phyloP scores from a whole-genome alignment of 2,329 filamentous ascomycete genomes.

The Diplodia mutila region DNA sequence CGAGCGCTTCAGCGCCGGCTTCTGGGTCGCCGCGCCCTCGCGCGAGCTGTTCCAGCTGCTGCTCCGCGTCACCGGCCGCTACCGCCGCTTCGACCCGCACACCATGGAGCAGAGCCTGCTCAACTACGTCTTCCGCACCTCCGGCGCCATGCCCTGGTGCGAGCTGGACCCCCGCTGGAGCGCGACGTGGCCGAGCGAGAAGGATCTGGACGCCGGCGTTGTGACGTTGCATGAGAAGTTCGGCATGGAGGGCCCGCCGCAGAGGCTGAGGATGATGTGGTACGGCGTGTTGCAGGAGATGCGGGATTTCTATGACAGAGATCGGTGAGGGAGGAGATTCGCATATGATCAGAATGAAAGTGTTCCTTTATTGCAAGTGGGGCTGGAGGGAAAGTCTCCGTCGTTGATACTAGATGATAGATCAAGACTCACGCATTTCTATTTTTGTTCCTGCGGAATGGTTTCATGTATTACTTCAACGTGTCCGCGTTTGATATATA shows the following conservation, averaged over 20 bases:
- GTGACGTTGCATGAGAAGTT: constrained; percentile 46
- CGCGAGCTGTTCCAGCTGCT: constrained; percentile 46
- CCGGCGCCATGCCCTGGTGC: constrained; percentile 50
- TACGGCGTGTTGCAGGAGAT: constrained; percentile 7
- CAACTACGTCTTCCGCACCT: constrained; percentile 49
- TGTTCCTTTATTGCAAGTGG: neutral
- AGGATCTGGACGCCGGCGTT: constrained; percentile 41
- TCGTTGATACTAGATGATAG: neutral
- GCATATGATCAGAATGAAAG: neutral
- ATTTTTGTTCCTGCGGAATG: neutral
- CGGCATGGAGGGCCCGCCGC: constrained; percentile 19
- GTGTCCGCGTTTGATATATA: neutral
- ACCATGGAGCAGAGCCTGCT: constrained; percentile 50
- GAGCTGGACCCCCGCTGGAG: constrained; percentile 47
- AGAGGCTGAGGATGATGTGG: constrained; percentile 18
- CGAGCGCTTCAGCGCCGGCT: constrained; percentile 45
- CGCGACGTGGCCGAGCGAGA: constrained; percentile 43
- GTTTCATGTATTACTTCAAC: neutral
- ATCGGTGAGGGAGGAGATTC: neutral
- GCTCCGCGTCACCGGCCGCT: constrained; percentile 40
- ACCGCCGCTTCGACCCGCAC: constrained; percentile 44
- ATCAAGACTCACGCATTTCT: neutral
- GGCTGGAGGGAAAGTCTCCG: neutral
- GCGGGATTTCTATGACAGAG: constrained; percentile 1
- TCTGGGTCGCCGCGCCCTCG: constrained; percentile 48